phyloP scores from a whole-genome alignment of 2,329 filamentous ascomycete species.

The Botryosphaeria agaves region DNA sequence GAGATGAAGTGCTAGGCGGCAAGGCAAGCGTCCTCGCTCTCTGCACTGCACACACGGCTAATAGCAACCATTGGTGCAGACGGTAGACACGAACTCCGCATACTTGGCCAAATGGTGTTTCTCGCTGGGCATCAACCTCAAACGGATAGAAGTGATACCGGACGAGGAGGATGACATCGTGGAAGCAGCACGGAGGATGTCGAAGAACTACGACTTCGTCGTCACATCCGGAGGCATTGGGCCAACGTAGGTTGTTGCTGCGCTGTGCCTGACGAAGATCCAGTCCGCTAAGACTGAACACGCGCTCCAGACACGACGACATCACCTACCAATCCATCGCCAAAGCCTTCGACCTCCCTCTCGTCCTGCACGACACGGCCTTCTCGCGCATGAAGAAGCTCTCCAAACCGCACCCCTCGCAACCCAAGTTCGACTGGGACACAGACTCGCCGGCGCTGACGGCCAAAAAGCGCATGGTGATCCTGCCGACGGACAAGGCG shows the following conservation, averaged over 20 bases:
- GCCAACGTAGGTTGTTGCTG: constrained; percentile 51
- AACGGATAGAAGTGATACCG: constrained; percentile 80
- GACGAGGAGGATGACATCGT: constrained; percentile 85
- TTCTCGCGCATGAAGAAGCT: constrained; percentile 71
- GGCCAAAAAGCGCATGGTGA: constrained; percentile 81
- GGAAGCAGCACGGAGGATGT: constrained; percentile 78
- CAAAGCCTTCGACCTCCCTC: constrained; percentile 63
- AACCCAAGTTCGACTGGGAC: constrained; percentile 72
- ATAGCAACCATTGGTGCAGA: constrained; percentile 21
- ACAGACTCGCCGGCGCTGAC: constrained; percentile 58
- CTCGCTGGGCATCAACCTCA: constrained; percentile 48
- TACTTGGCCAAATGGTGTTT: constrained; percentile 52
- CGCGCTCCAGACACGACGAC: constrained; percentile 64
- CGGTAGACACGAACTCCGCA: constrained; percentile 47
- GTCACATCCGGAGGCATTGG: constrained; percentile 93
- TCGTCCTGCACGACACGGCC: constrained; percentile 62
- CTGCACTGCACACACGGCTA: background rate
- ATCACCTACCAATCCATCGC: constrained; percentile 93
- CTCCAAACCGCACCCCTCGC: constrained; percentile 53
- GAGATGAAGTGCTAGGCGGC: constrained; percentile 89
- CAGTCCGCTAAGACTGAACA: constrained; percentile 1
- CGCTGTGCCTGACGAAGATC: background rate
- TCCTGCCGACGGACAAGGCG: constrained; percentile 58
- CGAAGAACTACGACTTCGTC: constrained; percentile 77
- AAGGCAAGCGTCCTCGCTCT: constrained; percentile 43